Percentiles rank a stretch among this genome's conserved stretches.
Evolutionary conservation across 768 basidiomycete genomes (phyloP).

Genomic region (Pisolithus tinctorius): DNA sequence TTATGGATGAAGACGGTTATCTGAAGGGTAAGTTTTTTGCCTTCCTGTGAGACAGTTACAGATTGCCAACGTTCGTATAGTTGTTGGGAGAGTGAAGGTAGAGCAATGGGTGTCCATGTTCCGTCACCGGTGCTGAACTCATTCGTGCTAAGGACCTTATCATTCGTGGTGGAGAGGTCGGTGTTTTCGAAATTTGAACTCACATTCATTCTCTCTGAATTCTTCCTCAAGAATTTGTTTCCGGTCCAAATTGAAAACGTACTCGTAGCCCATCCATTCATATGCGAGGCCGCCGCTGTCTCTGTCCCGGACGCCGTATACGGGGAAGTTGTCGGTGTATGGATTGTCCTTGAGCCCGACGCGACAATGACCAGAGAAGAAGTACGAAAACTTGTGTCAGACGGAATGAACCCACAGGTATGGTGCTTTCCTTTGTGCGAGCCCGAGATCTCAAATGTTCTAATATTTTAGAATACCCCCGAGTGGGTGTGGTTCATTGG

Average conservation of each 20-base stretch:
- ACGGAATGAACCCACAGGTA: slow-evolving; percentile 77
- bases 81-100: slow-evolving; percentile 76
- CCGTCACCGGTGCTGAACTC: background rate
- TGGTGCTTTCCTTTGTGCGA: slow-evolving; percentile 5
- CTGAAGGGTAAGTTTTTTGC: slow-evolving; percentile 45
- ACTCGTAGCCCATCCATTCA: slow-evolving; percentile 44
- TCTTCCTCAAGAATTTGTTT: slow-evolving; percentile 58
- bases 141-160: slow-evolving; percentile 57
- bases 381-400: slow-evolving; percentile 46
- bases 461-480: slow-evolving; percentile 55
- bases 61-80: slow-evolving; percentile 29
- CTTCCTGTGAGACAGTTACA: background rate
- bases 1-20: slow-evolving; percentile 79
- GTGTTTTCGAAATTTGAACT: background rate
- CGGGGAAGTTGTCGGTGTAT: slow-evolving; percentile 78
- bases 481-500: slow-evolving; percentile 80
- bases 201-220: background rate
- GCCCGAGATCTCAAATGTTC: slow-evolving; percentile 1
- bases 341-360: slow-evolving; percentile 51
- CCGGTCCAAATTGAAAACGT: slow-evolving; percentile 82
- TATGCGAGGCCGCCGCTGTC: slow-evolving; percentile 70
- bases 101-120: slow-evolving; percentile 2
- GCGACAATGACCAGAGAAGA: slow-evolving; percentile 39
- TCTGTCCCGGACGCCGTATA: slow-evolving; percentile 61
- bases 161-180: slow-evolving; percentile 79